Conservation (phyloP, 176 grass and related monocot species). For the Tillandsia leiboldiana region DNA sequence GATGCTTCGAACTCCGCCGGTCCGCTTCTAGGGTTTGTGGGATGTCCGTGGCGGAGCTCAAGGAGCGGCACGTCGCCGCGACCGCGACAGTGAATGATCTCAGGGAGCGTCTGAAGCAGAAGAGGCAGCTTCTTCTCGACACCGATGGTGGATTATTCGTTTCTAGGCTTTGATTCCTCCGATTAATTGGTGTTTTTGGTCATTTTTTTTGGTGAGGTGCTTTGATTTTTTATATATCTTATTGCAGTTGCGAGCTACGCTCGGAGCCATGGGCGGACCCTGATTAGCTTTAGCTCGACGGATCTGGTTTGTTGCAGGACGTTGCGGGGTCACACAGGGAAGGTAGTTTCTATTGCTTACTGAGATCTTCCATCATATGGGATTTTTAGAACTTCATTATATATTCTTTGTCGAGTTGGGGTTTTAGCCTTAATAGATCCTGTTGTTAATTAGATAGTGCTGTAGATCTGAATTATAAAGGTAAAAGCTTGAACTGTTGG, state of each 20-base stretch:
- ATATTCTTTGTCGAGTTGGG: too few relatives aligned
- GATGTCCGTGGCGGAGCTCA: constrained; percentile 81
- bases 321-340: constrained; percentile 84
- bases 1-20: not conserved
- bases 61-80: constrained; percentile 64
- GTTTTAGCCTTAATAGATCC: too few relatives aligned
- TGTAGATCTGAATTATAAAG: too few relatives aligned
- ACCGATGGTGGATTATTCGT: constrained; percentile 43
- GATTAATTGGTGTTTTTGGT: not conserved
- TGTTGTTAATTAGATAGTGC: too few relatives aligned
- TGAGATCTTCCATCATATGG: not conserved
- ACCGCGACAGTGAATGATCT: constrained; percentile 67
- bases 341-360: constrained; percentile 36
- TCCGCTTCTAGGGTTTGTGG: not conserved
- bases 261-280: constrained; percentile 48
- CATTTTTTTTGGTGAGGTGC: not conserved
- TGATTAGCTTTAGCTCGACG: constrained; percentile 64
- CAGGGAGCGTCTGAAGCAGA: constrained; percentile 58
- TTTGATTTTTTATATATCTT: not conserved
- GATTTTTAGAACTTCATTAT: not conserved
- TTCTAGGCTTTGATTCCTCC: not conserved
- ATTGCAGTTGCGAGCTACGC: constrained; percentile 71
- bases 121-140: constrained; percentile 69
- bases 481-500: too few relatives aligned
- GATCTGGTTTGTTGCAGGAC: constrained; percentile 99